These are phyloP conservation scores for Claviceps sorghi DNA, from an alignment of 2,329 filamentous ascomycete species.

Conservation along the genomic window DNA sequence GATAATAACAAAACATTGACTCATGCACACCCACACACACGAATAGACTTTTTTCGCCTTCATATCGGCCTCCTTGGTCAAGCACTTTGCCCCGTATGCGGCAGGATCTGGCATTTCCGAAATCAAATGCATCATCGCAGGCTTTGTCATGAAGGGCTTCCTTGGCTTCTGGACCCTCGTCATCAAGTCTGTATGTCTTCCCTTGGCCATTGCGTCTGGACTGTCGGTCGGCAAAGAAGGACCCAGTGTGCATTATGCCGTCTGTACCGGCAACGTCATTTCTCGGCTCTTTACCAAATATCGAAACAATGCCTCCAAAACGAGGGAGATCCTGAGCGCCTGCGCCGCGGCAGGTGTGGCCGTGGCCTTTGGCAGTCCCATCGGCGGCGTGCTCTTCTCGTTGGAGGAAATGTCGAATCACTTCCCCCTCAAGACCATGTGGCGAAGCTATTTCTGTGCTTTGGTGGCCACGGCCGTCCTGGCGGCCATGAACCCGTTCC, in stretches of 20 bases:
- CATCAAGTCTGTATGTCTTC: constrained; percentile 86
- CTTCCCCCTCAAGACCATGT: constrained; percentile 93
- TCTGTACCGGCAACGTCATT: constrained; percentile 94
- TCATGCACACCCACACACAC: too few relatives aligned
- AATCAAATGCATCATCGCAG: constrained; percentile 98
- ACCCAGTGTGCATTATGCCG: constrained; percentile 96
- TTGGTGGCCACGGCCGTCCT: constrained; percentile 86
- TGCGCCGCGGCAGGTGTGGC: constrained; percentile 90
- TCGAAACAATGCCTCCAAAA: constrained; percentile 80
- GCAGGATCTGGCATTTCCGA: constrained; percentile 95
- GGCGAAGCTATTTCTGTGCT: constrained; percentile 96
- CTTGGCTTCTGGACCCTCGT: constrained; percentile 78
- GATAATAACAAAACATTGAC: neutral
- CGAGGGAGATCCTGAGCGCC: constrained; percentile 83
- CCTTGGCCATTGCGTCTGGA: constrained; percentile 84
- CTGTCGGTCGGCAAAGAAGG: constrained; percentile 94
- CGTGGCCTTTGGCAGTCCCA: constrained; percentile 93
- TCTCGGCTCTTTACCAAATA: constrained; percentile 89
- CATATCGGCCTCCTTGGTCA: constrained; percentile 71
- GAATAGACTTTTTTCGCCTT: constrained; percentile 61
- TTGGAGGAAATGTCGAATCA: constrained; percentile 95
- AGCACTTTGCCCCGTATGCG: constrained; percentile 85
- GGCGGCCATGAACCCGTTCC: constrained; percentile 92
- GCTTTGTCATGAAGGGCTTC: constrained; percentile 98
- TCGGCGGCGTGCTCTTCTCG: constrained; percentile 91